Evolutionary conservation across 75 land plant genomes (phyloP).

Genomic region (Larix kaempferi): DNA sequence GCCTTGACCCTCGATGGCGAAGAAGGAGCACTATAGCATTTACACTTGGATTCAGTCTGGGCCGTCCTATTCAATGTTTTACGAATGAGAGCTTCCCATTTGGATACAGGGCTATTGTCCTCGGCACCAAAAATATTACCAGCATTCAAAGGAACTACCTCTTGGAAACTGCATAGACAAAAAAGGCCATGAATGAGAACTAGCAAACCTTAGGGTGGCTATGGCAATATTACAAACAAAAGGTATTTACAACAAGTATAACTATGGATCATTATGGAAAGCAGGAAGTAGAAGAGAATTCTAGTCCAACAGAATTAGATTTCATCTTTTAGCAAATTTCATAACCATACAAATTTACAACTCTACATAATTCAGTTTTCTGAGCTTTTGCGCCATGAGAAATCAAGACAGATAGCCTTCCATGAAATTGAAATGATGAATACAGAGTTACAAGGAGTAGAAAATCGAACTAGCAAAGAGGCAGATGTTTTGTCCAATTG

Average conservation of each 20-base stretch:
- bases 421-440: neutral
- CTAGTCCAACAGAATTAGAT: neutral
- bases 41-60: conserved; percentile 22
- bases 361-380: neutral
- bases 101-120: conserved; percentile 64
- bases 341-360: neutral
- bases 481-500: neutral
- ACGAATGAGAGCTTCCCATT: conserved; percentile 85
- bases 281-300: neutral
- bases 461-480: neutral
- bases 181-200: neutral
- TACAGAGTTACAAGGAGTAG: conserved; percentile 1
- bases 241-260: neutral
- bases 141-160: conserved; percentile 94
- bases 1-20: conserved; percentile 72
- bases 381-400: too few relatives aligned
- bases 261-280: neutral
- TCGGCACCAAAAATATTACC: conserved; percentile 95
- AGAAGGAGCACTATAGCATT: conserved; percentile 64
- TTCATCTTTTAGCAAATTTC: neutral
- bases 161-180: conserved; percentile 70
- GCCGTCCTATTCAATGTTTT: conserved; percentile 60
- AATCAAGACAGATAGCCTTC: neutral
- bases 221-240: neutral
- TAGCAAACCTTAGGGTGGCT: neutral